Conservation (phyloP, 108 stramenopile genomes). For the Skeletonema menzelii region DNA sequence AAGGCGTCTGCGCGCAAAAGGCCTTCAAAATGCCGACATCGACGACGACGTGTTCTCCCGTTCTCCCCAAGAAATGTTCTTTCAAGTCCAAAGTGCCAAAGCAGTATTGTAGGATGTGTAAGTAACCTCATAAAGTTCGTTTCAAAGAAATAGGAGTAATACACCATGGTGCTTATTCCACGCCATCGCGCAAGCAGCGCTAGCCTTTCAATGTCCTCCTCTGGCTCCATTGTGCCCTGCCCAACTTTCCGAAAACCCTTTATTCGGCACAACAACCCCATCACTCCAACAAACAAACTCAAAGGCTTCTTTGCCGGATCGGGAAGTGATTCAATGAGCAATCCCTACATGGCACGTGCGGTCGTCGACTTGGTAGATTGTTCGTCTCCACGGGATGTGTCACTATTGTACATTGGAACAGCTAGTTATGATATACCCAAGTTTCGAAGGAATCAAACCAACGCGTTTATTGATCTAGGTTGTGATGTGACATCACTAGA, state of each 20-base stretch:
- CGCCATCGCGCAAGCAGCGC: conserved; percentile 1
- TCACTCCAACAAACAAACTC: conserved; percentile 3
- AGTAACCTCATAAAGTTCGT: background rate
- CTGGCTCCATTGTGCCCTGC: conserved; percentile 12
- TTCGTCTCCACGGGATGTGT: conserved; percentile 19
- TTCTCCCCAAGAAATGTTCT: too few species aligned
- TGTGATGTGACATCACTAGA: conserved; percentile 28
- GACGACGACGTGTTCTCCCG: too few species aligned
- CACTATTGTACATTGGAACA: conserved; percentile 69
- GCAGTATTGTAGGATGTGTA: too few species aligned
- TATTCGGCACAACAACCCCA: background rate
- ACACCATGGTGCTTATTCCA: background rate
- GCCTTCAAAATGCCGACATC: too few species aligned
- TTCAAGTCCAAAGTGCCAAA: too few species aligned
- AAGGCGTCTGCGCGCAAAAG: too few species aligned
- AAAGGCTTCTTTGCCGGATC: conserved; percentile 67
- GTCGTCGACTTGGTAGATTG: conserved; percentile 43
- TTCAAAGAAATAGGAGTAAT: background rate
- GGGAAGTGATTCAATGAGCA: conserved; percentile 50
- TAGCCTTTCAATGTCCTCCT: conserved; percentile 6
- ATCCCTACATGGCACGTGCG: conserved; percentile 46
- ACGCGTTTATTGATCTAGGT: conserved; percentile 39
- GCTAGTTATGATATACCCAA: conserved; percentile 67
- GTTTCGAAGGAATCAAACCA: conserved; percentile 46
- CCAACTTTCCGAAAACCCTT: conserved; percentile 33